Evolutionary conservation across 2,329 filamentous ascomycete species (phyloP), one percentile per base, ranked within the genome.

Genomic region (Pseudohalonectria lignicola): DNA sequence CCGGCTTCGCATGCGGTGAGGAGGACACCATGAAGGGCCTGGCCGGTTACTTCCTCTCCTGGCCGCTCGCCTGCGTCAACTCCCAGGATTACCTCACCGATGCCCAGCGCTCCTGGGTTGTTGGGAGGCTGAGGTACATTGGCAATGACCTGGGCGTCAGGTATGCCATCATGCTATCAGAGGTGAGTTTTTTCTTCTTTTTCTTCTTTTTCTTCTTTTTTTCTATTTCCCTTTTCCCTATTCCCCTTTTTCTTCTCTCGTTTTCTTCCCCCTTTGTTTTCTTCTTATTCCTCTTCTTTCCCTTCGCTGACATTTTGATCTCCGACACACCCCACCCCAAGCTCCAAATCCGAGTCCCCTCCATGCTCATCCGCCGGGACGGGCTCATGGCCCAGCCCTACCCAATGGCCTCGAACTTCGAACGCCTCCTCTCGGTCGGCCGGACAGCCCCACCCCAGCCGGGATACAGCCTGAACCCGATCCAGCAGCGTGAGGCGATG

Each of bases 71-170:
- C 10, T 69, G 64, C 43, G 54, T 74, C 30, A 61, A 66, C 41
- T 64, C 64, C 23, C 70, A 74, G 47, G 76, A 80, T 54, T 77
- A 73, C 46, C 59, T 67, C 5, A 77, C 74, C 4, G 74, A 76
- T 45, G 61, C 66, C 11, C 74, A 79, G 55, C 59, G 75, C 20
- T 55, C 60, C 5, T 80, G 73, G 69, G 59, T 67, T 5, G 58
- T 61, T 33, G 74, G 73, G 2, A 59, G 76, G 10, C 57, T 79
- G 38, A 55, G 59, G 35, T 70, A 64, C 46, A 74, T 80, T 33
- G 68, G 65, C 3, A 62, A 69, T 38, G 66, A 69, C 31, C 56
- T 79, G 10, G 75, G 76, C 9, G 61, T 80, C 35, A 66, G 67
- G 41, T 77, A 78, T 49, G 73, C 74, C 12, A 62, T 69, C 26